Base-by-base conservation (phyloP, 441 rosid species). In the Eruca vesicaria region DNA sequence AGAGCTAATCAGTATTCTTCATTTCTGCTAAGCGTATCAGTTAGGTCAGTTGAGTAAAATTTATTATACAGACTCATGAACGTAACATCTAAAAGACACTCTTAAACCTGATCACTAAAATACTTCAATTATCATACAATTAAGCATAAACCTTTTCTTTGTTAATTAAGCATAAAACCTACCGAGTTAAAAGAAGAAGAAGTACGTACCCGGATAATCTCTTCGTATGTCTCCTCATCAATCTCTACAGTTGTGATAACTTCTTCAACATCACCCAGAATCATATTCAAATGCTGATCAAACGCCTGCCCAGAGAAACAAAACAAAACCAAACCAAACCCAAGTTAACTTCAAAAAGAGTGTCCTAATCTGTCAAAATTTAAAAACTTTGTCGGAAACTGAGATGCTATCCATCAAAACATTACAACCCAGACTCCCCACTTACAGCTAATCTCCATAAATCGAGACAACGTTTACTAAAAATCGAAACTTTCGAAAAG, bases 231-330 rank as follows among this genome's bases (percentile, higher is more conserved):
- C 81, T 93, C 97, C 55, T 96, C 99, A 65, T 96, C 99, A 29
- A 96, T 96, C 83, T 96, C 99, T n/a, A 96, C 89, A 0, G 99
- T 89, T 12, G 99, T 96, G 56, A 96, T 90, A 55, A 88, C 83
- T 83, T 96, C 99, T 84, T 96, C 99, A 68, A 96, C 99, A 80
- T 96, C 99, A 63, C 98, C 99, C 29, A 96, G 93, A 78, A 96
- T 91, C 99, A 96, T 96, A 80, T 96, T 96, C 70, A 96, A 84
- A 86, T 96, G 99, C 86, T 96, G 97, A 87, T 96, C 99, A 79
- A 93, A 96, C 59, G 97, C 98, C 97, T 96, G 90, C 41, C 68
- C n/a, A 3, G 10, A 9, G 36, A 32, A 36, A 11, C 45, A 4
- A 74, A 71, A 16, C 79, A 3, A 69, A 71, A 41, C 52, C 9